Percentiles rank a stretch among this genome's conserved stretches.
Evolutionary conservation across 169 alveolate species (phyloP).

Genomic region (Plasmodium gonderi): DNA sequence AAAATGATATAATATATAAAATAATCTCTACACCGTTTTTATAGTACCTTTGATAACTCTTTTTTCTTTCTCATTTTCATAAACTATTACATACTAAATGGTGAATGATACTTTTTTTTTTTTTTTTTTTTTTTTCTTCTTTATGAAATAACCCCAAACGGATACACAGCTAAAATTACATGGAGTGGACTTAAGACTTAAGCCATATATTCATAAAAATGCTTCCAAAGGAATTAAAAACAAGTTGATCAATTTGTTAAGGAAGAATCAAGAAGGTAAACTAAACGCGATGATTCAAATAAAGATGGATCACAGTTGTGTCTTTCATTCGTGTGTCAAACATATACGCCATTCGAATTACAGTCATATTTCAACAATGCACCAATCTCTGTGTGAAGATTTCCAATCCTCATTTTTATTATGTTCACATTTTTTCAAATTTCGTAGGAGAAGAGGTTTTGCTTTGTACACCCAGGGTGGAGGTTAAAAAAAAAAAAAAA

Average conservation of each 20-base stretch:
- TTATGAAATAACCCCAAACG: background rate
- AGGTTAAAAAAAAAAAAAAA: conserved; percentile 12
- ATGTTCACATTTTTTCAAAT: background rate
- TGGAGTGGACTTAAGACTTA: conserved; percentile 61
- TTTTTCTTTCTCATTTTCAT: background rate
- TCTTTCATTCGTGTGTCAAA: background rate
- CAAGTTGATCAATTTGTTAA: conserved; percentile 22
- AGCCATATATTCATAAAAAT: conserved; percentile 53
- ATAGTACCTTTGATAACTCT: background rate
- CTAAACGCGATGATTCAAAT: background rate
- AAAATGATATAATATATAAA: background rate
- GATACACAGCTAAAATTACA: conserved; percentile 39
- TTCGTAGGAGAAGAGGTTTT: background rate
- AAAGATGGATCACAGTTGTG: too few species aligned
- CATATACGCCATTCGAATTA: too few species aligned
- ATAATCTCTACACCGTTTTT: background rate
- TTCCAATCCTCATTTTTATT: background rate
- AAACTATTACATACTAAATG: background rate
- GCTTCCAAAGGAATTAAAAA: conserved; percentile 59
- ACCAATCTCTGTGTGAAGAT: background rate
- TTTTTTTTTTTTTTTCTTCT: background rate
- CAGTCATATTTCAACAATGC: too few species aligned
- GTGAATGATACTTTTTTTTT: background rate
- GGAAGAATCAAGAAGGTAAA: conserved; percentile 26
- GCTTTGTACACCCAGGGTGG: background rate